A percentile compares a stretch with the other conserved stretches of the same genome.
phyloP scores from a whole-genome alignment of 2,329 filamentous ascomycete species.

The Sclerotinia minor region DNA sequence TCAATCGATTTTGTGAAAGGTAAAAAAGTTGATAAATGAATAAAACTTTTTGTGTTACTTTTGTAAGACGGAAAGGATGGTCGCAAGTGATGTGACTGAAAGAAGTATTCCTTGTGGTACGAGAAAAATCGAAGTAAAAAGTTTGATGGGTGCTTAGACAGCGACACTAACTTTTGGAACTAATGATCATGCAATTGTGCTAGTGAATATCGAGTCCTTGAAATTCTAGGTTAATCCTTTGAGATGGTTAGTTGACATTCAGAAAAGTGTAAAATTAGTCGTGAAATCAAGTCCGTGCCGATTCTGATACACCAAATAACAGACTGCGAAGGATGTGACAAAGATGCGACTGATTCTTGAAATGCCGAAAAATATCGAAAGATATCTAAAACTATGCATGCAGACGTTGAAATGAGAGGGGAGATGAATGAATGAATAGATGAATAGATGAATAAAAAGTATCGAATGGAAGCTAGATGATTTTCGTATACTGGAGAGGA shows the following conservation, averaged over 20 bases:
- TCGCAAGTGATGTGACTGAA: conserved; percentile 15
- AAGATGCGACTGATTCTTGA: conserved; percentile 18
- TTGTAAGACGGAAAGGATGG: conserved; percentile 15
- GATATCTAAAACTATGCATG: not conserved
- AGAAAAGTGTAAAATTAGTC: conserved; percentile 13
- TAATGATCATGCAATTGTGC: conserved; percentile 38
- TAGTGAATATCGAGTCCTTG: conserved; percentile 28
- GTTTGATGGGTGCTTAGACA: conserved; percentile 32
- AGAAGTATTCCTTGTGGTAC: conserved; percentile 7
- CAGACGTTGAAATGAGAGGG: not conserved
- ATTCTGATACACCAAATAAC: conserved; percentile 30
- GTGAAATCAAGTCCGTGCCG: conserved; percentile 26
- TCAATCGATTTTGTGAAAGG: conserved; percentile 29
- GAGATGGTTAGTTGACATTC: conserved; percentile 29
- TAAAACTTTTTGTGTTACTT: conserved; percentile 24
- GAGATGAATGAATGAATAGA: not conserved
- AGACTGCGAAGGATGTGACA: conserved; percentile 10
- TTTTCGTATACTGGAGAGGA: not conserved
- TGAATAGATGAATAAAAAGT: not conserved
- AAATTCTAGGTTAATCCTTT: conserved; percentile 29
- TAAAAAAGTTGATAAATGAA: conserved; percentile 22
- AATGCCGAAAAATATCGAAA: not conserved
- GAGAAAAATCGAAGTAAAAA: conserved; percentile 26
- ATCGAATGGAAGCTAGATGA: not conserved
- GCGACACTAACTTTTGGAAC: conserved; percentile 32